A percentile compares a stretch with the other conserved stretches of the same genome.
Evolutionary conservation across 371 early-diverging fungal genomes (phyloP).

Genomic region (Saksenaea oblongispora): DNA sequence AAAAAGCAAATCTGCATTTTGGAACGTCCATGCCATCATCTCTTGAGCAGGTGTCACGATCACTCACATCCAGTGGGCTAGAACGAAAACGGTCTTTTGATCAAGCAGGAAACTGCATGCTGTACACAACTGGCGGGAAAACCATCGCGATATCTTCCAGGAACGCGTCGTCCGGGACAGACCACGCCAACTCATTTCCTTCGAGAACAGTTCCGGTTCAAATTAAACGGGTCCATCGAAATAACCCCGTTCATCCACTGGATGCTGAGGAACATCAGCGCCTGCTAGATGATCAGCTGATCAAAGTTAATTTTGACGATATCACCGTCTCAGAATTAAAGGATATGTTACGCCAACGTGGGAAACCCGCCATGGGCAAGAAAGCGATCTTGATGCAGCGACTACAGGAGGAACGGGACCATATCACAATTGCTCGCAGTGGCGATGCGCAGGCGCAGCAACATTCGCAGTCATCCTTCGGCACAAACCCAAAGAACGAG

Average conservation of each 20-base stretch:
- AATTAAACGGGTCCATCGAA: conserved; percentile 26
- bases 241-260: conserved; percentile 14
- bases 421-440: conserved; percentile 26
- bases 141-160: not conserved
- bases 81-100: conserved; percentile 6
- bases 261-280: conserved; percentile 55
- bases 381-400: conserved; percentile 40
- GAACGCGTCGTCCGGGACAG: not conserved
- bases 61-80: not conserved
- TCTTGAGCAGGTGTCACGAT: not conserved
- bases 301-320: conserved; percentile 63
- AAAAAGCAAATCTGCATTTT: not conserved
- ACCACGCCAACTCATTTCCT: conserved; percentile 13
- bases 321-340: conserved; percentile 72
- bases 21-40: not conserved
- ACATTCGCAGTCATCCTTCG: conserved; percentile 22
- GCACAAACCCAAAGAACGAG: not conserved
- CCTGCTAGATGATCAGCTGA: conserved; percentile 57
- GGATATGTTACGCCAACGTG: conserved; percentile 59
- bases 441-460: conserved; percentile 5
- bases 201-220: conserved; percentile 33
- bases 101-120: conserved; percentile 4
- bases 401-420: conserved; percentile 58
- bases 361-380: conserved; percentile 53
- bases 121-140: not conserved